Evolutionary conservation across 1,284 basidiomycete genomes (phyloP).

Genomic region (Taiwanofungus camphoratus): DNA sequence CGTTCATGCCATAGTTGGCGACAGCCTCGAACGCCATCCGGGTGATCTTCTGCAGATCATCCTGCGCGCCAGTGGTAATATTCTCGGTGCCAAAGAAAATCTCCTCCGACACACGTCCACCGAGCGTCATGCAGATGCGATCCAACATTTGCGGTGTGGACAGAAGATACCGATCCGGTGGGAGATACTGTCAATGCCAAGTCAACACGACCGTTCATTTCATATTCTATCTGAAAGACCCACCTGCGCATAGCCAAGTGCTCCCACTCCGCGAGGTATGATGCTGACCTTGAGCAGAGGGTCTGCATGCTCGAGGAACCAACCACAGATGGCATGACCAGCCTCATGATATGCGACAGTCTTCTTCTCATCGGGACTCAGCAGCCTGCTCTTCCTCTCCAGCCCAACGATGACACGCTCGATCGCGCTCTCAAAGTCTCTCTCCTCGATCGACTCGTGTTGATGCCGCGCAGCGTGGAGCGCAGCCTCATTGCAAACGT

Average conservation of each 20-base stretch:
- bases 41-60: slow-evolving; percentile 97
- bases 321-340: slow-evolving; percentile 96
- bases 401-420: slow-evolving; percentile 97
- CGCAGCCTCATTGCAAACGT: slow-evolving; percentile 98
- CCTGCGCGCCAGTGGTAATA: slow-evolving; percentile 97
- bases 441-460: slow-evolving; percentile 76
- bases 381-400: slow-evolving; percentile 91
- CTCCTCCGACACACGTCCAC: slow-evolving; percentile 96
- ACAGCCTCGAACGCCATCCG: slow-evolving; percentile 95
- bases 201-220: background rate
- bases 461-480: slow-evolving; percentile 88
- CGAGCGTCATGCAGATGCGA: slow-evolving; percentile 99
- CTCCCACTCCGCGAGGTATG: slow-evolving; percentile 94
- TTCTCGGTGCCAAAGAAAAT: slow-evolving; percentile 93
- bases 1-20: slow-evolving; percentile 97
- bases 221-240: slow-evolving; percentile 16
- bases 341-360: slow-evolving; percentile 99
- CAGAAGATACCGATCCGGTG: slow-evolving; percentile 93
- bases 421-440: slow-evolving; percentile 95
- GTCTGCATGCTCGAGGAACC: slow-evolving; percentile 97
- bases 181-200: slow-evolving; percentile 65
- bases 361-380: slow-evolving; percentile 96
- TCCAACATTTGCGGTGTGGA: slow-evolving; percentile 94
- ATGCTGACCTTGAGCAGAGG: slow-evolving; percentile 98
- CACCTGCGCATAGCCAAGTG: slow-evolving; percentile 94